phyloP scores from a whole-genome alignment of 352 stramenopile genomes.

The Pythium graminicola region DNA sequence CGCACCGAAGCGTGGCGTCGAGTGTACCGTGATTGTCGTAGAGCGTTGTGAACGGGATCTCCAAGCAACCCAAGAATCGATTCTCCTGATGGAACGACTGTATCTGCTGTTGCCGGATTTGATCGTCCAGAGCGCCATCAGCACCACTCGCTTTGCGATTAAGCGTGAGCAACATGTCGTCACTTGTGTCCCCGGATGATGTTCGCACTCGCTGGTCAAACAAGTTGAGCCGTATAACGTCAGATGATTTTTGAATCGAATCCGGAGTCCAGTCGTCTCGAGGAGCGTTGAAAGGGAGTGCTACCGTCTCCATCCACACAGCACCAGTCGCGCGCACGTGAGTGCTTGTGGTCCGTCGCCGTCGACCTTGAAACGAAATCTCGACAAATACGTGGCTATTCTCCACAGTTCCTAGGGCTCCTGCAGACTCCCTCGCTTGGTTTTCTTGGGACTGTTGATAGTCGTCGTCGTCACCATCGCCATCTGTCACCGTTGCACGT shows the following conservation, averaged over 20 bases:
- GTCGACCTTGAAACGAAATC: constrained; percentile 75
- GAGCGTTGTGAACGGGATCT: constrained; percentile 86
- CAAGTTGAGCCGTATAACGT: constrained; percentile 79
- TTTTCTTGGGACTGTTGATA: background rate
- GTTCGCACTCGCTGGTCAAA: constrained; percentile 83
- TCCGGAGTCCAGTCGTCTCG: constrained; percentile 76
- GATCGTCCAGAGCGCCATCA: background rate
- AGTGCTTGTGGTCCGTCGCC: constrained; percentile 48
- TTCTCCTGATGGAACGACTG: constrained; percentile 66
- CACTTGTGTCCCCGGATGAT: constrained; percentile 5
- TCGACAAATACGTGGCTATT: constrained; percentile 63
- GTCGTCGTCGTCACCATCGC: constrained; percentile 1
- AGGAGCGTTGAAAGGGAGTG: constrained; percentile 80
- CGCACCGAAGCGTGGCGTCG: constrained; percentile 74
- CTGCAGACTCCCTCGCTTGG: too few relatives aligned
- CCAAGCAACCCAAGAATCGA: constrained; percentile 74
- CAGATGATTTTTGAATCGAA: constrained; percentile 54
- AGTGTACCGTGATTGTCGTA: constrained; percentile 68
- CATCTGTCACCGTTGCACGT: constrained; percentile 1
- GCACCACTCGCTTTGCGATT: constrained; percentile 11
- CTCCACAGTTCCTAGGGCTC: constrained; percentile 2
- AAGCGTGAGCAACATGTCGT: constrained; percentile 27
- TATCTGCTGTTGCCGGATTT: constrained; percentile 26
- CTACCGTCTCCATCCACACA: constrained; percentile 91
- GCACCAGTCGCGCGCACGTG: constrained; percentile 33